Conservation (phyloP, 2,329 filamentous ascomycete species). For the Spiromastix sp. region DNA sequence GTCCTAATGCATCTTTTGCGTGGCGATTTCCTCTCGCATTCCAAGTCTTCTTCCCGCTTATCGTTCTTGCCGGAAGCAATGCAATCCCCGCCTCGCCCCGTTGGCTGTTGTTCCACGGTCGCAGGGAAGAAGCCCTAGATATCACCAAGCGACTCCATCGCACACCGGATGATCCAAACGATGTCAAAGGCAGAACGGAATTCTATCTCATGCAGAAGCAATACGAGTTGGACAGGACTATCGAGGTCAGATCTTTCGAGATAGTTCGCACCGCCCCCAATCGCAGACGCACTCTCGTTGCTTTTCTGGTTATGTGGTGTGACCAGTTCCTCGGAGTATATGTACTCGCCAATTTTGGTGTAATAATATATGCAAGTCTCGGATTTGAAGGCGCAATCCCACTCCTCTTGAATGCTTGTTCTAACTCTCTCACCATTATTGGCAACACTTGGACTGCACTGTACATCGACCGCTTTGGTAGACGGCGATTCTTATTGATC, state of each 20-base stretch:
- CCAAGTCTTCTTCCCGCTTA: constrained; percentile 11
- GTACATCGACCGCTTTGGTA: too few relatives aligned
- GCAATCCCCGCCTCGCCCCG: neutral
- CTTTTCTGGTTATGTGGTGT: neutral
- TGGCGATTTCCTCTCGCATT: constrained; percentile 17
- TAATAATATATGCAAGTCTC: too few relatives aligned
- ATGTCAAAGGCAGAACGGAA: neutral
- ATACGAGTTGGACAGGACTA: neutral
- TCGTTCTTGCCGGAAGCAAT: constrained; percentile 3
- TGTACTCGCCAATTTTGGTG: too few relatives aligned
- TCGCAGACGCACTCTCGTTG: neutral
- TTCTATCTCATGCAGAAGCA: neutral
- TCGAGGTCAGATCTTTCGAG: neutral
- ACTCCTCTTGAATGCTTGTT: too few relatives aligned
- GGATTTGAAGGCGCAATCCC: too few relatives aligned
- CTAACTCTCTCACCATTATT: too few relatives aligned
- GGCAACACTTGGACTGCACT: too few relatives aligned
- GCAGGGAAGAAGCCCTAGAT: constrained; percentile 15
- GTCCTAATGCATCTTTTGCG: too few relatives aligned
- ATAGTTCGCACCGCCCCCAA: neutral
- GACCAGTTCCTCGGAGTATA: too few relatives aligned
- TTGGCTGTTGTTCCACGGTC: constrained; percentile 11
- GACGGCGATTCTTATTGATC: too few relatives aligned
- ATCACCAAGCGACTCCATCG: constrained; percentile 14
- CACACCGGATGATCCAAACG: constrained; percentile 16